Evolutionary conservation across 306 rosid genomes (phyloP), one percentile per base, ranked within the genome.

Genomic region (Casuarina glauca): DNA sequence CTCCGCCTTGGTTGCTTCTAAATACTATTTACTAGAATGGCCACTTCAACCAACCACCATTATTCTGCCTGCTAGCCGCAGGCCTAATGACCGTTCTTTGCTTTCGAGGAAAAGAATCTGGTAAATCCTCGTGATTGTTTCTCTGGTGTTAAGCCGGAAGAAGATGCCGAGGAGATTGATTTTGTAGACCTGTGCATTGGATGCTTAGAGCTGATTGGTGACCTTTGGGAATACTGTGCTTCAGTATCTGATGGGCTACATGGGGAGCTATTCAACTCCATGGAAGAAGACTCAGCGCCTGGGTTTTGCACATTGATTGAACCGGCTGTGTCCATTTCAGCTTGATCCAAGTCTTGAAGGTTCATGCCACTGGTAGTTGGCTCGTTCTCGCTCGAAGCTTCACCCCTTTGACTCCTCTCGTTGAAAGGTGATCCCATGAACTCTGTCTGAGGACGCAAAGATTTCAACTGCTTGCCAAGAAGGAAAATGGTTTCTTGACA

Each of bases 401-500:
- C 91, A 60, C 48, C 86, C 72, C 81, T 91, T 46, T 88, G 88
- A 76, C 84, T 87, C 82, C 85, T 72, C 58, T 86, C 95, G 62
- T 38, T 76, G 82, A 17, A 43, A 2, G 90, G 90, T 68, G 92
- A 85, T 63, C 84, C 92, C 62, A 52, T 76, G 67, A 83, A 70
- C 67, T 94, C 93, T 36, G 94, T 46, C 74, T 88, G 96, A 53
- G 98, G 98, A 62, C 87, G 96, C 77, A 96, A 81, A 71, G 91
- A 45, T 74, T 91, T 93, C 85, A 96, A 82, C 84, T 96, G 98
- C 90, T 90, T 96, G 64, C 98, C 93, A 10, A 96, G 93, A 86
- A 96, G 96, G 85, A 82, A 88, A 79, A 96, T 96, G 78, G 97
- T 96, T 90, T 96, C 98, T 73, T 96, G 99, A 90, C 99, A 96